Conservation (phyloP, 176 grass and related monocot genomes). For the Oryza rufipogon region DNA sequence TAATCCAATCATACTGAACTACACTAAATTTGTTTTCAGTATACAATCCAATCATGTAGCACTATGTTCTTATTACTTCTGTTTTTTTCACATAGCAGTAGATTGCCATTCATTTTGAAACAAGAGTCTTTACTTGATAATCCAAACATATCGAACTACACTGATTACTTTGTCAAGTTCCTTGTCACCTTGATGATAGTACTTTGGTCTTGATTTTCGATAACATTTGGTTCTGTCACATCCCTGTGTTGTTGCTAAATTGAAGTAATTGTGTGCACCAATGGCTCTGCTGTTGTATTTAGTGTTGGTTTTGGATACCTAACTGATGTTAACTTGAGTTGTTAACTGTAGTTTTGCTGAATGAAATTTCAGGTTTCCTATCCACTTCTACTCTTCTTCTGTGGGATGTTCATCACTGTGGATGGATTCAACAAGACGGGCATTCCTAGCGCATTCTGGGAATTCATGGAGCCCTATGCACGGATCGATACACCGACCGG, state of each 20-base stretch:
- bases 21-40: neutral
- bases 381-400: slow-evolving; percentile 86
- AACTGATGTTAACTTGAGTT: neutral
- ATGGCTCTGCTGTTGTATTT: neutral
- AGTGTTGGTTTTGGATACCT: neutral
- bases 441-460: slow-evolving; percentile 82
- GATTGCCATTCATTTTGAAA: neutral
- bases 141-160: neutral
- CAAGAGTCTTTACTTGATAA: neutral
- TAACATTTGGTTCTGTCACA: neutral
- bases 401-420: slow-evolving; percentile 97
- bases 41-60: neutral
- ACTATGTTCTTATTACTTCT: neutral
- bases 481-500: slow-evolving; percentile 59
- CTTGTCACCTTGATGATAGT: neutral
- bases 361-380: slow-evolving; percentile 69
- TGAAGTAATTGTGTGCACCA: too few species aligned
- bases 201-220: neutral
- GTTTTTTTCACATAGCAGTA: neutral
- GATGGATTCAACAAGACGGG: slow-evolving; percentile 95
- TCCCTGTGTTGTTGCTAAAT: neutral
- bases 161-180: neutral
- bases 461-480: slow-evolving; percentile 75
- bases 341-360: neutral
- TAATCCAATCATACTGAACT: too few species aligned